Conservation (phyloP, 2,329 filamentous ascomycete species). For the Sclerotinia sclerotiorum region DNA sequence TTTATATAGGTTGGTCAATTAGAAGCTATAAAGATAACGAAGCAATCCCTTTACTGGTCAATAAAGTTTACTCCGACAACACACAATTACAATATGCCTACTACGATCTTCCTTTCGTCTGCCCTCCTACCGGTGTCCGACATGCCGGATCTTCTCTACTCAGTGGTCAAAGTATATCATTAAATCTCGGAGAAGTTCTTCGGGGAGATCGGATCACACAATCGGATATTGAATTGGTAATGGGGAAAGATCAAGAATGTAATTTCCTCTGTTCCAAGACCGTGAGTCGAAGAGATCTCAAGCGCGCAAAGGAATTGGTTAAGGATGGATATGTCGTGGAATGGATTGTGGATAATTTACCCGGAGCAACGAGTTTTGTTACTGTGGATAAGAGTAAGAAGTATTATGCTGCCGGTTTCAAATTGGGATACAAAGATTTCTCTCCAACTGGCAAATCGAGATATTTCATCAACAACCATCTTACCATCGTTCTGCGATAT, state of each 20-base stretch:
- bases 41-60: slow-evolving; percentile 79
- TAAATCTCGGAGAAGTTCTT: slow-evolving; percentile 85
- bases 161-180: slow-evolving; percentile 72
- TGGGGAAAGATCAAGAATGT: slow-evolving; percentile 74
- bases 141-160: slow-evolving; percentile 67
- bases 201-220: slow-evolving; percentile 82
- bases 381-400: slow-evolving; percentile 81
- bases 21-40: slow-evolving; percentile 76
- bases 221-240: slow-evolving; percentile 78
- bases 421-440: slow-evolving; percentile 74
- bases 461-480: slow-evolving; percentile 84
- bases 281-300: slow-evolving; percentile 63
- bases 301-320: slow-evolving; percentile 69
- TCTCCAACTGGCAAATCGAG: slow-evolving; percentile 58
- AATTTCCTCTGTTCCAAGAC: slow-evolving; percentile 69
- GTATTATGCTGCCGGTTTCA: slow-evolving; percentile 89
- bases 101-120: slow-evolving; percentile 84
- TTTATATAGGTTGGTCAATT: slow-evolving; percentile 70
- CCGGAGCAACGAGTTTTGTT: slow-evolving; percentile 84
- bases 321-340: slow-evolving; percentile 81
- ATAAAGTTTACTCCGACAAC: slow-evolving; percentile 88
- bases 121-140: slow-evolving; percentile 69
- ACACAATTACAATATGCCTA: slow-evolving; percentile 92
- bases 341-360: slow-evolving; percentile 91
- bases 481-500: slow-evolving; percentile 80